Base-by-base conservation (phyloP, 1,139 yeast genomes). In the Saccharomycopsis phalli region DNA sequence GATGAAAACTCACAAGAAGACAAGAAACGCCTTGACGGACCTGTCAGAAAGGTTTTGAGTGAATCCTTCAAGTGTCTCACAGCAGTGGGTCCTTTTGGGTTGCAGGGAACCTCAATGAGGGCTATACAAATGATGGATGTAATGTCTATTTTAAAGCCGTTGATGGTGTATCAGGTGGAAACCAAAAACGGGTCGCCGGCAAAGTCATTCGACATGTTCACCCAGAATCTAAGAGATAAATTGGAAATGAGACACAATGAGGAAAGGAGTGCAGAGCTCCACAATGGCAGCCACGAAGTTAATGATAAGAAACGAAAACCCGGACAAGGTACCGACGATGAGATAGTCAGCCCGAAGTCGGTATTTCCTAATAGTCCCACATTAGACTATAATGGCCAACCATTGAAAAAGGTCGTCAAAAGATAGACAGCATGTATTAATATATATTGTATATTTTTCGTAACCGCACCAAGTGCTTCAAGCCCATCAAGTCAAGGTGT, bases 21-120 rank as follows among this genome's bases (percentile, higher is more conserved):
- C 13, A 26, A 26, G 13, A 6, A n/a, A 4, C 14, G n/a, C 5
- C 14, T 25, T 17, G 8, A 34, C 17, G 22, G 17, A 13, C 14
- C 31, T 4, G 33, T 30, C n/a, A 30, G 33, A 11, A 6, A 21
- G 33, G 20, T 30, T 8, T 16, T 30, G 13, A 30, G n/a, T 8
- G 20, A 5, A 6, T 30, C 23, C 27, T 36, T 40, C 18, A 31
- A 25, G n/a, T 32, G 36, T 2, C 37, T 37, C 13, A 36, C 27
- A 19, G 36, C 41, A 4, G 28, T 21, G 14, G 31, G 14, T 23
- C 44, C 46, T n/a, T 40, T 39, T 30, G 46, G 46, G 18, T 18
- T 42, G 6, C 38, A 30, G 18, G 19, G 31, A 5, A 21, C 37
- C 14, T 16, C 38, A 8, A 37, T 40, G 38, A 23, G 38, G 14